Evolutionary conservation across 345 rosid species (phyloP), one percentile per base, ranked within the genome.

Genomic region (Gynandropsis gynandra): DNA sequence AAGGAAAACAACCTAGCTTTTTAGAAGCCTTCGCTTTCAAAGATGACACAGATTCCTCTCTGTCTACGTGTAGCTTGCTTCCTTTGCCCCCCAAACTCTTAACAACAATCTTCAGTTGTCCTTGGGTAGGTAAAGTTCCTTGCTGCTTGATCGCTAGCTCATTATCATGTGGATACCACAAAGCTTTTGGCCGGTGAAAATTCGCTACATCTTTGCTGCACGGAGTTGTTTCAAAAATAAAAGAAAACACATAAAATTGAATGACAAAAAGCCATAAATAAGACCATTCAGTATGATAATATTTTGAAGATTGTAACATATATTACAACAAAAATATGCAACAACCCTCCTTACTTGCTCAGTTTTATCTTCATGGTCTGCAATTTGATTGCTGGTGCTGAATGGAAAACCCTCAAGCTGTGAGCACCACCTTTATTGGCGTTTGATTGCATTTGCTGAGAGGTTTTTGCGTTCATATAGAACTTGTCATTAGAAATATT

Each of bases 1-100:
- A 63, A 54, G 53, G 37, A 42, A 48, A 70, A 58, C 63, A 68
- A 92, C 98, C 98, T 87, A 87, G 86, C 76, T 92, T 92, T 67
- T 74, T 87, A 14, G 93, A 82, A 63, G 88, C 97, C 71, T 92
- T 92, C 62, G 80, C 71, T 67, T 82, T 87, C 34, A 92, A 64
- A 54, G 98, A 87, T 53, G 85, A 74, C 16, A 81, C 58, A 49
- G 80, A 76, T 76, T 92, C 97, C 68, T 85, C 93, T 54, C 82
- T 72, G 52, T 84, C 84, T 39, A 92, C 93, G 65, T 87, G 82
- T 37, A 92, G 74, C 71, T 85, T 87, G 69, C 84, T 82, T 65
- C 95, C 98, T 71, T 92, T 92, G 54, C 98, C 98, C 54, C 98
- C 98, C 65, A 92, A 72, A 70, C 96, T 92, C 86, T 87, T 92